Base-by-base conservation (phyloP, 805 yeast genomes). In the Tetrapisispora arboricola region DNA sequence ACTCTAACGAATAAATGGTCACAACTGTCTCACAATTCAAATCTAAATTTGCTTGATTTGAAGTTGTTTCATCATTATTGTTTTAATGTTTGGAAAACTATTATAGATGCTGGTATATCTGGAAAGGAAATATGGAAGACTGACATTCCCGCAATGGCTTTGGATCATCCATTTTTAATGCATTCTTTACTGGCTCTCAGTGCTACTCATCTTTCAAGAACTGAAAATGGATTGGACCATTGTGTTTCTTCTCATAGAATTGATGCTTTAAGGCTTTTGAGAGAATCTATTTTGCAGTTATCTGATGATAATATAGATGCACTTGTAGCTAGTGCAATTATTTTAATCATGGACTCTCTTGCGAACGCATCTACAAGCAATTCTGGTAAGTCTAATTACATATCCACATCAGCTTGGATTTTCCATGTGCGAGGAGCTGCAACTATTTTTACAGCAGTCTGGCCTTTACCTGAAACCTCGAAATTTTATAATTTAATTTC, bases 381-480 rank as follows among this genome's bases (percentile, higher is more conserved):
- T 3, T 21, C 36, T 17, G 30, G 22, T 10, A 25, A 25, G 17
- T 19, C 26, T 17, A 58, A 57, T 41, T 61, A 68, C 6, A 79
- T 87, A 40, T 94, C 95, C 1, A 88, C 96, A 2, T 80, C 94
- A 3, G 95, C 96, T 0, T 90, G 97, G 97, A 80, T 90, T 42
- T 90, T 85, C 66, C 96, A 90, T 54, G 96, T 90, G 9, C 84
- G 92, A 50, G 97, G 96, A 21, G 95, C 96, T 0, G 96, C 95
- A 6, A 88, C 96, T 0, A 90, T 90, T 38, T 67, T 90, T 36
- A 84, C 95, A 1, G 95, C 96, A 0, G 95, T 88, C 11, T 87
- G 96, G 87, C 96, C 95, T 5, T 66, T 88, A 40, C 78, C 81
- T 33, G 80, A 78, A 39, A 70, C 71, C 10, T 80, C 87, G 3